A percentile compares a stretch with the other conserved stretches of the same genome.
Evolutionary conservation across 2,329 filamentous ascomycete genomes (phyloP).

Genomic region (Pyrenophora seminiperda): DNA sequence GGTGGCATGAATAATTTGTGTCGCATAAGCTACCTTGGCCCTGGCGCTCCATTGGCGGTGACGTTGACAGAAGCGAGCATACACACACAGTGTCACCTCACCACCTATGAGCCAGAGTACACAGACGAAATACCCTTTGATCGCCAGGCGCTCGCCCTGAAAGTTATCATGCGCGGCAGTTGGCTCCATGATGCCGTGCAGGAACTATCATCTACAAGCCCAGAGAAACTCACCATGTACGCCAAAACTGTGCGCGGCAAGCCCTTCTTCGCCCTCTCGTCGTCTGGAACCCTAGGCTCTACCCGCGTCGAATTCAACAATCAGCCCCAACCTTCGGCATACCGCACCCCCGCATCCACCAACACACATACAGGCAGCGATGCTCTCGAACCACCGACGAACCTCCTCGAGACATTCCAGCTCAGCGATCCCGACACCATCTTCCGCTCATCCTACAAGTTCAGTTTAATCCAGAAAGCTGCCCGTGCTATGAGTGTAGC

Average conservation of each 20-base stretch:
- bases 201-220: slow-evolving; percentile 71
- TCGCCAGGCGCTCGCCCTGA: slow-evolving; percentile 78
- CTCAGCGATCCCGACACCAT: slow-evolving; percentile 51
- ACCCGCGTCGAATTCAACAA: slow-evolving; percentile 65
- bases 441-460: slow-evolving; percentile 73
- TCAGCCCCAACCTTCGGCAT: slow-evolving; percentile 32
- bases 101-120: slow-evolving; percentile 74
- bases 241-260: slow-evolving; percentile 34
- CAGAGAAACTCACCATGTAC: slow-evolving; percentile 69
- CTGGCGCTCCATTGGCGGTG: slow-evolving; percentile 80
- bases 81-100: slow-evolving; percentile 74
- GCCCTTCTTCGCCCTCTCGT: slow-evolving; percentile 77
- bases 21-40: slow-evolving; percentile 74
- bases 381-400: slow-evolving; percentile 13
- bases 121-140: slow-evolving; percentile 87
- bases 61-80: slow-evolving; percentile 85
- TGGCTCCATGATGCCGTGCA: slow-evolving; percentile 73
- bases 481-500: slow-evolving; percentile 91
- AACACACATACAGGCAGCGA: slow-evolving; percentile 16
- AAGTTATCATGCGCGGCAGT: slow-evolving; percentile 88
- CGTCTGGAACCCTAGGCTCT: slow-evolving; percentile 63
- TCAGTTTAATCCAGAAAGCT: slow-evolving; percentile 82
- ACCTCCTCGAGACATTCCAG: slow-evolving; percentile 74
- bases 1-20: slow-evolving; percentile 81
- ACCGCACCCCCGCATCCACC: slow-evolving; percentile 19